Conservation (phyloP, 805 yeast genomes). For the Pichia sporocuriosa region DNA sequence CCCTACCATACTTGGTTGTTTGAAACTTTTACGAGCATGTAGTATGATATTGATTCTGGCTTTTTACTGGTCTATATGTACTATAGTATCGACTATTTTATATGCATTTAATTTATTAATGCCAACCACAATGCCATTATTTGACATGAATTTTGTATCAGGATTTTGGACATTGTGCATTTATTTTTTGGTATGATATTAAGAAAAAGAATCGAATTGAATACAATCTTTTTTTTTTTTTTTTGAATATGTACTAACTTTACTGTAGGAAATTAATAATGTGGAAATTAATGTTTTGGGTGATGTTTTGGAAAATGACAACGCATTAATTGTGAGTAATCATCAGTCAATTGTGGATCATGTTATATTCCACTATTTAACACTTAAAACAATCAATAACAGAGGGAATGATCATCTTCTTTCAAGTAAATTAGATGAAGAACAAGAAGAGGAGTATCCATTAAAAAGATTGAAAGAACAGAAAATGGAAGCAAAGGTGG, state of each 20-base stretch:
- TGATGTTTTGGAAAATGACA: slow-evolving; percentile 35
- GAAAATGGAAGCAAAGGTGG: not conserved
- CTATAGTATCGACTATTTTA: slow-evolving; percentile 14
- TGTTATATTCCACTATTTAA: slow-evolving; percentile 41
- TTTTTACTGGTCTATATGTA: slow-evolving; percentile 16
- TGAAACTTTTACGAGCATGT: slow-evolving; percentile 17
- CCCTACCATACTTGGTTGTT: not conserved
- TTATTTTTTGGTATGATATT: slow-evolving; percentile 22
- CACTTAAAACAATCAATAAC: slow-evolving; percentile 21
- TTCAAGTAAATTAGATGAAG: slow-evolving; percentile 2
- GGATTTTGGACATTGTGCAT: slow-evolving; percentile 30
- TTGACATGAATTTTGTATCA: slow-evolving; percentile 21
- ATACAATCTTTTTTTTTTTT: too few relatives aligned
- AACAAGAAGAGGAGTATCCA: slow-evolving; percentile 3
- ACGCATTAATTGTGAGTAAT: slow-evolving; percentile 39
- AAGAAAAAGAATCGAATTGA: too few relatives aligned
- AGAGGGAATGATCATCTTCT: not conserved
- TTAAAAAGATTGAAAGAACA: not conserved
- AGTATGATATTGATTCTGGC: slow-evolving; percentile 19
- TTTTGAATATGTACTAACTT: slow-evolving; percentile 9
- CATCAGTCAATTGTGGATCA: slow-evolving; percentile 69
- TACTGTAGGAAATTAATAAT: slow-evolving; percentile 30
- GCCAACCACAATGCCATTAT: slow-evolving; percentile 19
- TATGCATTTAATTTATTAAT: slow-evolving; percentile 16
- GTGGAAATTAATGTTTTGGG: slow-evolving; percentile 37